Evolutionary conservation across 129 eudicot species (phyloP).

Genomic region (Lonicera japonica): DNA sequence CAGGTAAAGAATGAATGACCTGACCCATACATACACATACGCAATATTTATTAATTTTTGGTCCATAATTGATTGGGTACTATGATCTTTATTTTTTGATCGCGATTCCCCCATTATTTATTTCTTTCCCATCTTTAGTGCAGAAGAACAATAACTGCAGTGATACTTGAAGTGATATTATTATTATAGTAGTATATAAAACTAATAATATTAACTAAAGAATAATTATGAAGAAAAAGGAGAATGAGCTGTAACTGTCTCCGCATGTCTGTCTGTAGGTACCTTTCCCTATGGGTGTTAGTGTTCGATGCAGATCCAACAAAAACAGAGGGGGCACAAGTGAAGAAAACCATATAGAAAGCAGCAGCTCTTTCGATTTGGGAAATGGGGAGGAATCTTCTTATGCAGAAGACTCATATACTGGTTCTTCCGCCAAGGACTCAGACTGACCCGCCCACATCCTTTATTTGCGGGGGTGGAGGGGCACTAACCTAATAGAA

Average conservation of each 20-base stretch:
- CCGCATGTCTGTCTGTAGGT: constrained; percentile 36
- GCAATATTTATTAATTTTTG: too few relatives aligned
- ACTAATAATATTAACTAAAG: too few relatives aligned
- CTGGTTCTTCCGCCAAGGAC: constrained; percentile 53
- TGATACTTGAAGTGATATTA: not conserved
- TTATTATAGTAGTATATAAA: too few relatives aligned
- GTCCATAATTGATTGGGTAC: too few relatives aligned
- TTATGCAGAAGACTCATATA: constrained; percentile 58
- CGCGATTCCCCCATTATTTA: too few relatives aligned
- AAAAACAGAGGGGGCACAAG: constrained; percentile 41
- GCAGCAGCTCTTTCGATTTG: constrained; percentile 35
- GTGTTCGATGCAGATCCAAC: constrained; percentile 55
- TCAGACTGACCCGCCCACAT: constrained; percentile 56
- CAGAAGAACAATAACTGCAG: not conserved
- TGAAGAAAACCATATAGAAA: constrained; percentile 42
- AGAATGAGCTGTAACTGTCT: not conserved
- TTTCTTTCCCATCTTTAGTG: too few relatives aligned
- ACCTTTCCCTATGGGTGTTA: constrained; percentile 91
- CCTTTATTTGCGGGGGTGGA: constrained; percentile 27
- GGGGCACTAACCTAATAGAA: constrained; percentile 53
- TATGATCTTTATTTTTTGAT: too few relatives aligned
- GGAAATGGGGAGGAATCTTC: constrained; percentile 48
- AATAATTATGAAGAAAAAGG: too few relatives aligned
- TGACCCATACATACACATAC: not conserved
- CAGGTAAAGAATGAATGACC: constrained; percentile 44